Percentiles rank a stretch among this genome's conserved stretches.
phyloP scores from a whole-genome alignment of 108 stramenopile species.

The Stephanodiscus minutulus region DNA sequence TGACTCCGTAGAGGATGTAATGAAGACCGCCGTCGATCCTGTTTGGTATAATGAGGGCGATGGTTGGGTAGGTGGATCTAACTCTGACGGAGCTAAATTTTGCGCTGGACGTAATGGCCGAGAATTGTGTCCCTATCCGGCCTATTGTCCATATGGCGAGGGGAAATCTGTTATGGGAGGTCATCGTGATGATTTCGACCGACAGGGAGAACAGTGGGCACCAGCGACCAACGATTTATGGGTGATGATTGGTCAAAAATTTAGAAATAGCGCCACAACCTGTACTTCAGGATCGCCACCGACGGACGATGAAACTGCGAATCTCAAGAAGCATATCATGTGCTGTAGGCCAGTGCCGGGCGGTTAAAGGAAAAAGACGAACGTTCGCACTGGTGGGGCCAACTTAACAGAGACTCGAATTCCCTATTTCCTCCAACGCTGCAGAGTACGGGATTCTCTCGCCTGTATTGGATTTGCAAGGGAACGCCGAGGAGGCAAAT shows the following conservation, averaged over 20 bases:
- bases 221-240: slow-evolving; percentile 5
- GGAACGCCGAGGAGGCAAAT: too few relatives aligned
- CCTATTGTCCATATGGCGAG: slow-evolving; percentile 27
- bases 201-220: slow-evolving; percentile 30
- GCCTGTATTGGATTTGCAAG: too few relatives aligned
- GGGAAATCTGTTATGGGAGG: slow-evolving; percentile 10
- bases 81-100: slow-evolving; percentile 14
- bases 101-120: slow-evolving; percentile 7
- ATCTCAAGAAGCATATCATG: background rate
- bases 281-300: background rate
- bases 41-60: slow-evolving; percentile 20
- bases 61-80: slow-evolving; percentile 14
- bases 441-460: too few relatives aligned
- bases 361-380: background rate
- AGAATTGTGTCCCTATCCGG: slow-evolving; percentile 12
- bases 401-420: background rate
- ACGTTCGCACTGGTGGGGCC: background rate
- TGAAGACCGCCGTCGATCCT: slow-evolving; percentile 14
- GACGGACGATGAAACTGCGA: background rate
- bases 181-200: slow-evolving; percentile 1
- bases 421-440: too few relatives aligned
- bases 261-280: background rate
- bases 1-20: background rate
- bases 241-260: slow-evolving; percentile 6
- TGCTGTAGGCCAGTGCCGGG: background rate